Percentiles rank a stretch among this genome's conserved stretches.
phyloP scores from a whole-genome alignment of 23 red algal species.

The Gracilaria vermiculophylla region DNA sequence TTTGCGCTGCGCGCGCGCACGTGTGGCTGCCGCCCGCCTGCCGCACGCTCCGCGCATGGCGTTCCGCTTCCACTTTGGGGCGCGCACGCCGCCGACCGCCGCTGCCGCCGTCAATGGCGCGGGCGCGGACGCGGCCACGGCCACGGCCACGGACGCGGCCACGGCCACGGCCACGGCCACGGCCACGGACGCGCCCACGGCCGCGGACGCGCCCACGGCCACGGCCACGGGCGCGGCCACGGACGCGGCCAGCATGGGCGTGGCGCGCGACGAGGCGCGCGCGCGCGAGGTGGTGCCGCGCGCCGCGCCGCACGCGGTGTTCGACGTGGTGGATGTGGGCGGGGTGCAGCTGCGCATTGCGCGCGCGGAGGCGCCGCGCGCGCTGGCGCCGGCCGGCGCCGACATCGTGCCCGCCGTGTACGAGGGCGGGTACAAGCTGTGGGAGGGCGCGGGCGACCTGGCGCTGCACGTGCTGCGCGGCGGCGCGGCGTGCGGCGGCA shows the following conservation, averaged over 20 bases:
- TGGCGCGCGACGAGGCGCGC: not conserved
- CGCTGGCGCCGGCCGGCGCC: not conserved
- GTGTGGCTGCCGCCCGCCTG: not conserved
- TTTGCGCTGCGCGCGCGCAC: no score
- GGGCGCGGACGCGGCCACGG: not conserved
- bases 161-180: not conserved
- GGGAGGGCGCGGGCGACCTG: conserved; percentile 84
- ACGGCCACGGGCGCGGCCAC: not conserved
- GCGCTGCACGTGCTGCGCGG: not conserved
- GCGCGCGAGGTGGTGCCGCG: not conserved
- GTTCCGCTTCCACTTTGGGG: not conserved
- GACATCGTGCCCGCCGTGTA: conserved; percentile 75
- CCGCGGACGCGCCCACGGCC: not conserved
- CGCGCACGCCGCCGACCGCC: not conserved
- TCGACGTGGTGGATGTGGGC: not conserved
- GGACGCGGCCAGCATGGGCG: not conserved
- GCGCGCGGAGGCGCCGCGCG: not conserved
- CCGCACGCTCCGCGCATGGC: not conserved
- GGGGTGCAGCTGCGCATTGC: conserved; percentile 16
- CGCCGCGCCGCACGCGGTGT: not conserved
- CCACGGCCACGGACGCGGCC: not conserved
- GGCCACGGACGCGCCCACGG: not conserved
- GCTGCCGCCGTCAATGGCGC: not conserved
- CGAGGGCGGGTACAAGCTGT: conserved; percentile 94
- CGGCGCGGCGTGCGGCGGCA: not conserved